phyloP scores from a whole-genome alignment of 345 rosid genomes.

The Reutealis trisperma region DNA sequence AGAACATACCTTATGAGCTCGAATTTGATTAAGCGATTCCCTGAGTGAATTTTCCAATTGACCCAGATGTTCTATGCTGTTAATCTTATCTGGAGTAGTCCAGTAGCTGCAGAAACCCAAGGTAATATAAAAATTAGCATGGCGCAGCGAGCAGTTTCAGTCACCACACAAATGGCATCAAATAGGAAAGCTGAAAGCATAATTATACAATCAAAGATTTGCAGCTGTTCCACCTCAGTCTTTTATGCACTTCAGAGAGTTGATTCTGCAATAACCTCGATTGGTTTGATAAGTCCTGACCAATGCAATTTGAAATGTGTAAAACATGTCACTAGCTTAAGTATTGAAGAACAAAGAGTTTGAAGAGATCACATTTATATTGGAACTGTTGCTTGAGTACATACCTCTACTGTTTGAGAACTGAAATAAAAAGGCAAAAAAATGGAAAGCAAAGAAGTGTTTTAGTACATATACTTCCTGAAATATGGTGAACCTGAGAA shows the following conservation, averaged over 20 bases:
- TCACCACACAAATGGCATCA: not conserved
- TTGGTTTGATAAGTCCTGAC: constrained; percentile 51
- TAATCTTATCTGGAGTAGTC: constrained; percentile 59
- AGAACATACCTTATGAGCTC: constrained; percentile 52
- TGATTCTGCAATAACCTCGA: constrained; percentile 46
- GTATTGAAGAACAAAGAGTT: constrained; percentile 1
- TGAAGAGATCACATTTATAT: constrained; percentile 6
- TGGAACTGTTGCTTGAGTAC: not conserved
- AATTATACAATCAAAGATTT: constrained; percentile 10
- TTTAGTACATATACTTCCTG: not conserved
- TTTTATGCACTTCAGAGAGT: constrained; percentile 50
- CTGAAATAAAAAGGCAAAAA: constrained; percentile 24
- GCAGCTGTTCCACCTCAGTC: constrained; percentile 51
- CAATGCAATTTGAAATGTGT: constrained; percentile 18
- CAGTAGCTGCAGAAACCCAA: constrained; percentile 54
- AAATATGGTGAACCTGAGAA: not conserved
- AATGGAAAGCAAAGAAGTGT: not conserved
- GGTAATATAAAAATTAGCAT: constrained; percentile 10
- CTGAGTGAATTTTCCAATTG: constrained; percentile 61
- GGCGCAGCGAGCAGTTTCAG: not conserved
- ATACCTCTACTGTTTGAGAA: constrained; percentile 34
- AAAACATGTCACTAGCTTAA: constrained; percentile 18
- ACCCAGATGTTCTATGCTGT: constrained; percentile 55
- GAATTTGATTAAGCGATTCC: constrained; percentile 58
- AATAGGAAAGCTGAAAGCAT: constrained; percentile 11